phyloP scores from a whole-genome alignment of 2,329 filamentous ascomycete genomes.

The Ustilaginoidea virens region DNA sequence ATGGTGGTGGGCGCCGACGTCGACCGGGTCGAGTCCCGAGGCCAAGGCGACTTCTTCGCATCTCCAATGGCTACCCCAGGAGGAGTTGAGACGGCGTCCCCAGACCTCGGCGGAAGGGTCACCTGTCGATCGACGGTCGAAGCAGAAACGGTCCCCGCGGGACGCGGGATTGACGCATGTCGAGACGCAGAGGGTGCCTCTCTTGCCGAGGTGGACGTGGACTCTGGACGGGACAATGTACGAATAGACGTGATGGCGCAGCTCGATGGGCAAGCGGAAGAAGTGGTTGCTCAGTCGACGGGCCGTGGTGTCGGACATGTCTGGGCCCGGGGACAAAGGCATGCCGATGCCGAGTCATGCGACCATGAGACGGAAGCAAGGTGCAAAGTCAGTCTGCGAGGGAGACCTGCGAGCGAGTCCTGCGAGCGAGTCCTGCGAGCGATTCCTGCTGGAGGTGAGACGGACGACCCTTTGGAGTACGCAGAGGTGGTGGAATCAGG shows the following conservation, averaged over 20 bases:
- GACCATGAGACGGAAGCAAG: too few species aligned
- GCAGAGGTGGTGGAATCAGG: too few species aligned
- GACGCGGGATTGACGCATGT: slow-evolving; percentile 3
- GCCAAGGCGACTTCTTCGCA: slow-evolving; percentile 5
- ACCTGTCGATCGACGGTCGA: slow-evolving; percentile 5
- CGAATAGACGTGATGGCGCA: slow-evolving; percentile 3
- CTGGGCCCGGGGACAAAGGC: background rate
- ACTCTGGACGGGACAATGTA: slow-evolving; percentile 1
- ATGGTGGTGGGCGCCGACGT: background rate
- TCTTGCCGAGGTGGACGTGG: slow-evolving; percentile 2
- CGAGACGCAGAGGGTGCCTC: slow-evolving; percentile 1
- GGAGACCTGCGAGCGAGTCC: too few species aligned
- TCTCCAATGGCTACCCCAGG: slow-evolving; percentile 5
- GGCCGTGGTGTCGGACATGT: slow-evolving; percentile 2
- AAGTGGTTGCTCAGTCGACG: slow-evolving; percentile 1
- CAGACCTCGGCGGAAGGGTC: slow-evolving; percentile 4
- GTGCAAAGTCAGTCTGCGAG: too few species aligned
- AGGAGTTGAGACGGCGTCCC: slow-evolving; percentile 4
- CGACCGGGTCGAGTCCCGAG: background rate
- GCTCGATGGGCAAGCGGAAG: slow-evolving; percentile 1
- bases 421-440: too few species aligned
- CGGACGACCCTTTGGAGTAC: too few species aligned
- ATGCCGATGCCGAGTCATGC: background rate
- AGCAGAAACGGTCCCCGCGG: slow-evolving; percentile 4
- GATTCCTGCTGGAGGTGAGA: too few species aligned